A percentile compares a stretch with the other conserved stretches of the same genome.
Evolutionary conservation across 805 yeast genomes (phyloP).

Genomic region (Tetrapisispora fleetii): DNA sequence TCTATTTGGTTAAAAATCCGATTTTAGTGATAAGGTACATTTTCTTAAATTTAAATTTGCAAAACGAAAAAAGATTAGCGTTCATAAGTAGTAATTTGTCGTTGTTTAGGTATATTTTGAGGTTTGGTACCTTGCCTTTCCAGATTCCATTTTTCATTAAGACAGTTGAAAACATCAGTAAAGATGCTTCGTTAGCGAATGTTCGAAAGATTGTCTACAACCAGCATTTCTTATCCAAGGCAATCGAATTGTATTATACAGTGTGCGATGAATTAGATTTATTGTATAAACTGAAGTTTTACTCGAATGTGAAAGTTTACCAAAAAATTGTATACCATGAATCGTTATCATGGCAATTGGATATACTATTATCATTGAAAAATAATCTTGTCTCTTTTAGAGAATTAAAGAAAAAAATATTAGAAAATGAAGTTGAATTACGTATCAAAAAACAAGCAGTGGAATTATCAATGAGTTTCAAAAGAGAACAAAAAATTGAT

Average conservation of each 20-base stretch:
- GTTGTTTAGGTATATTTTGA: constrained; percentile 53
- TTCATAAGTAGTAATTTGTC: constrained; percentile 39
- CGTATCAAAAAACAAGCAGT: constrained; percentile 40
- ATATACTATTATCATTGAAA: constrained; percentile 48
- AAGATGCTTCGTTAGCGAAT: constrained; percentile 10
- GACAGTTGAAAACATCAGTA: constrained; percentile 21
- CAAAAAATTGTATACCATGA: constrained; percentile 45
- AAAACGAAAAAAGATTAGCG: constrained; percentile 21
- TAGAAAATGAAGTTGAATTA: constrained; percentile 30
- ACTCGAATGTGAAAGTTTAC: constrained; percentile 18
- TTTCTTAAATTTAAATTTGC: constrained; percentile 7
- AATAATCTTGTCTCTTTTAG: constrained; percentile 37
- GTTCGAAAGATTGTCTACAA: constrained; percentile 30
- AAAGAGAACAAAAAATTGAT: constrained; percentile 3
- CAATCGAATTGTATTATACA: constrained; percentile 51
- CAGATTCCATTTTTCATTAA: constrained; percentile 33
- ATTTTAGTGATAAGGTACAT: constrained; percentile 9
- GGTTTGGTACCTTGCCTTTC: constrained; percentile 66
- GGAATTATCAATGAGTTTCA: constrained; percentile 10
- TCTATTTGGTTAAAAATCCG: constrained; percentile 11
- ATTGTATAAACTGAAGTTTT: constrained; percentile 38
- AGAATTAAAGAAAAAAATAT: constrained; percentile 3
- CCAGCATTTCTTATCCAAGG: constrained; percentile 40
- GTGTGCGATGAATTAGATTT: constrained; percentile 54
- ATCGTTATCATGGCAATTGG: constrained; percentile 59